Conservation (phyloP, 257 asterid species). For the Orobanche coerulescens region DNA sequence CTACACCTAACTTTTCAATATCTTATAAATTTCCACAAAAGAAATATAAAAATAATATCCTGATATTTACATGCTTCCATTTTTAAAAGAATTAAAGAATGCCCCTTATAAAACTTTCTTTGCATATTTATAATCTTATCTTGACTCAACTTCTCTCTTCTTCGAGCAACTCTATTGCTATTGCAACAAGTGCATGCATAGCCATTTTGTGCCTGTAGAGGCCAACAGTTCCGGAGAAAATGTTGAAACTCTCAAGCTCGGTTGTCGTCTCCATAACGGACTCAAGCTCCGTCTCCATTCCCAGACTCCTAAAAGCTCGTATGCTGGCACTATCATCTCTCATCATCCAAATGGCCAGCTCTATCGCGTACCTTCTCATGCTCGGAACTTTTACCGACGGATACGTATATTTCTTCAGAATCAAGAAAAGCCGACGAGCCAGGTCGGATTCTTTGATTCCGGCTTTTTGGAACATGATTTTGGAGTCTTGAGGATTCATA, state of each 20-base stretch:
- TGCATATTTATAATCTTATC: neutral
- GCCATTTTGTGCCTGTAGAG: conserved; percentile 48
- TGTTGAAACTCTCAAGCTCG: conserved; percentile 78
- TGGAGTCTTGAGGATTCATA: conserved; percentile 45
- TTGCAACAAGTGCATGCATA: conserved; percentile 54
- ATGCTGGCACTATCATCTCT: conserved; percentile 35
- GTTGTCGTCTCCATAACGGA: conserved; percentile 63
- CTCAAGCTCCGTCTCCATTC: conserved; percentile 58
- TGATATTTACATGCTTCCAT: neutral
- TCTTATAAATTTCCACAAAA: no score
- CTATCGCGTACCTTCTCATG: conserved; percentile 70
- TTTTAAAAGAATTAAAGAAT: conserved; percentile 24
- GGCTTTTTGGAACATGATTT: conserved; percentile 31
- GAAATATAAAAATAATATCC: no score
- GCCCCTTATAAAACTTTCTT: neutral
- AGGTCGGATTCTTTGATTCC: conserved; percentile 45
- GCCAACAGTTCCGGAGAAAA: conserved; percentile 83
- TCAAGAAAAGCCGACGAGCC: conserved; percentile 39
- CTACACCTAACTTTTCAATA: neutral
- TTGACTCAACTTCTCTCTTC: conserved; percentile 15
- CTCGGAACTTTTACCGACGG: conserved; percentile 72
- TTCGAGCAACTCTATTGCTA: conserved; percentile 48
- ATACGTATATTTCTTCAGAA: conserved; percentile 35
- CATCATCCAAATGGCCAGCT: conserved; percentile 89
- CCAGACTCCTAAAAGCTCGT: conserved; percentile 37